Conservation (phyloP, 306 rosid species). For the Casuarina equisetifolia region DNA sequence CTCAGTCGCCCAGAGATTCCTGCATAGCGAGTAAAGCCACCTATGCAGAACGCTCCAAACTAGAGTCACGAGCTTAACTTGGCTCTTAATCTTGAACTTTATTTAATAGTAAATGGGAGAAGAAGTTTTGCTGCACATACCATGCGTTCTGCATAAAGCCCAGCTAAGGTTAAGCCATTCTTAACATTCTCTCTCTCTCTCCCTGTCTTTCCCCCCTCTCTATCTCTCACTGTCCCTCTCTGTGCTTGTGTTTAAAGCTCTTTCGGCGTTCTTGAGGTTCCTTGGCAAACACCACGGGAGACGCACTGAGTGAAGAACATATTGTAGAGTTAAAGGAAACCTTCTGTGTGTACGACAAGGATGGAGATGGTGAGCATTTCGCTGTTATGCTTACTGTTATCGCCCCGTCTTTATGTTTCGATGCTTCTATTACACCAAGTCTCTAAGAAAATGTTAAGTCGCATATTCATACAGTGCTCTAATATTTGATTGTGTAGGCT, state of each 20-base stretch:
- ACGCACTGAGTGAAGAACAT: slow-evolving; percentile 70
- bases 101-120: slow-evolving; percentile 12
- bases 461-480: not conserved
- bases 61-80: slow-evolving; percentile 51
- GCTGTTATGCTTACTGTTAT: slow-evolving; percentile 14
- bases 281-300: slow-evolving; percentile 45
- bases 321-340: slow-evolving; percentile 89
- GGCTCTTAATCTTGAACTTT: slow-evolving; percentile 28
- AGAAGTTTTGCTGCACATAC: slow-evolving; percentile 26
- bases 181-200: slow-evolving; percentile 34
- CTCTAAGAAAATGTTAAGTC: no score
- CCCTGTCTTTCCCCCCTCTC: slow-evolving; percentile 23
- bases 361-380: slow-evolving; percentile 78
- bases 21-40: slow-evolving; percentile 38
- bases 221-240: not conserved
- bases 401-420: not conserved
- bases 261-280: not conserved
- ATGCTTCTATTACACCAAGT: not conserved
- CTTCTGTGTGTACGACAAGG: slow-evolving; percentile 83
- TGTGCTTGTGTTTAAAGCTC: no score
- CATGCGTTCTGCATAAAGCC: slow-evolving; percentile 61
- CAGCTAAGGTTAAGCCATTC: slow-evolving; percentile 74
- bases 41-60: slow-evolving; percentile 24
- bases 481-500: slow-evolving; percentile 49
- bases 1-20: slow-evolving; percentile 26